Conservation (phyloP, 805 yeast genomes). For the Pachysolen tannophilus region DNA sequence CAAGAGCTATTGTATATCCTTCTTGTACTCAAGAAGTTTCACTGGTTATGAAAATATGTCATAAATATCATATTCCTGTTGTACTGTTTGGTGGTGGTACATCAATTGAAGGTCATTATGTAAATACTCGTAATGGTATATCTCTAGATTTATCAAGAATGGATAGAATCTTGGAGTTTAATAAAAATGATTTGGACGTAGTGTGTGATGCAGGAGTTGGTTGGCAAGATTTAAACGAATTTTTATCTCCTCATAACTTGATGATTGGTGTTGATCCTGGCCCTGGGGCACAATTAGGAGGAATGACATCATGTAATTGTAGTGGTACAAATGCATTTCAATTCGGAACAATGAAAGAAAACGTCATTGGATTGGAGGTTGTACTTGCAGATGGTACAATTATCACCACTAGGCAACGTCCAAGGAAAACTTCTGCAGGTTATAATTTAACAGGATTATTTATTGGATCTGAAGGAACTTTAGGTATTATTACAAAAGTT, state of each 20-base stretch:
- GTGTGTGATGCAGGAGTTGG: constrained; percentile 61
- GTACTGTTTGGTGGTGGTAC: constrained; percentile 62
- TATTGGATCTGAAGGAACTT: constrained; percentile 67
- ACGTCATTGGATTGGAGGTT: constrained; percentile 58
- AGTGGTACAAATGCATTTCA: constrained; percentile 73
- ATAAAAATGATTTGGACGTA: constrained; percentile 53
- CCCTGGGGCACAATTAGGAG: constrained; percentile 70
- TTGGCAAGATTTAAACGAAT: constrained; percentile 55
- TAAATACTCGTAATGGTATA: constrained; percentile 49
- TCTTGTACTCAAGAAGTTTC: constrained; percentile 53
- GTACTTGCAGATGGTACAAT: constrained; percentile 74
- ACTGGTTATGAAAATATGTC: constrained; percentile 44
- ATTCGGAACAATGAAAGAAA: constrained; percentile 76
- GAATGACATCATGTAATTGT: constrained; percentile 69
- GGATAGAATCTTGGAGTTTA: constrained; percentile 41
- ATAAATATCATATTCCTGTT: constrained; percentile 48
- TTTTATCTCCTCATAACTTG: constrained; percentile 31
- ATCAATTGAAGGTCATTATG: constrained; percentile 59
- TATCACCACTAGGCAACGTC: constrained; percentile 58
- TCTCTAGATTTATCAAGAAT: constrained; percentile 44
- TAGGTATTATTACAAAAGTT: constrained; percentile 51
- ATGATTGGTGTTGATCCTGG: constrained; percentile 68
- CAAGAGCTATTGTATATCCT: constrained; percentile 48
- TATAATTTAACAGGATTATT: constrained; percentile 62
- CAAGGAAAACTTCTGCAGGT: constrained; percentile 69